These are phyloP conservation scores for Solanum clarkiae DNA, from an alignment of 257 asterid genomes.

Conservation along the genomic window DNA sequence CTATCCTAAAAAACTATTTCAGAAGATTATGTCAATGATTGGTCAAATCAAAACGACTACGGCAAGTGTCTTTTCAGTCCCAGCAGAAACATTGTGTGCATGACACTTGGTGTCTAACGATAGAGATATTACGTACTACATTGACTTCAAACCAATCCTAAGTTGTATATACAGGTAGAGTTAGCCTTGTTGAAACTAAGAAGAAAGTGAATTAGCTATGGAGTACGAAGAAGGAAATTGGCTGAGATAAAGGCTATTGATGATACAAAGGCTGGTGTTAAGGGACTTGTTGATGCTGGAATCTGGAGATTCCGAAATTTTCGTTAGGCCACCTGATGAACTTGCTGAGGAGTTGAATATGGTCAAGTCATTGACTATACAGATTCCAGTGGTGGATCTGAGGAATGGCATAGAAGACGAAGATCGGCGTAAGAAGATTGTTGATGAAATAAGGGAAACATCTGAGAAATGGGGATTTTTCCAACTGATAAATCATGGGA, in stretches of 20 bases:
- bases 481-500: too few species aligned
- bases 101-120: not conserved
- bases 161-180: not conserved
- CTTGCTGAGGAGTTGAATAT: conserved; percentile 19
- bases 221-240: not conserved
- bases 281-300: conserved; percentile 52
- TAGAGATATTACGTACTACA: too few species aligned
- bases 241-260: conserved; percentile 38
- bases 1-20: too few species aligned
- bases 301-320: conserved; percentile 14
- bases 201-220: not conserved
- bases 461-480: too few species aligned
- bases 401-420: not conserved
- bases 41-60: too few species aligned
- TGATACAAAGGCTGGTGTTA: conserved; percentile 51
- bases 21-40: too few species aligned
- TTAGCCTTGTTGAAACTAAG: not conserved
- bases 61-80: too few species aligned
- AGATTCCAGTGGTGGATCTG: not conserved
- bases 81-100: too few species aligned
- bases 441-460: too few species aligned
- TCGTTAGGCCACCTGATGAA: conserved; percentile 22
- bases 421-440: too few species aligned
- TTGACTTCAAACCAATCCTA: not conserved
- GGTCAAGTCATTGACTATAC: not conserved